Evolutionary conservation across 108 stramenopile genomes (phyloP), one percentile per base, ranked within the genome.

Genomic region (Cyclotella baltica): DNA sequence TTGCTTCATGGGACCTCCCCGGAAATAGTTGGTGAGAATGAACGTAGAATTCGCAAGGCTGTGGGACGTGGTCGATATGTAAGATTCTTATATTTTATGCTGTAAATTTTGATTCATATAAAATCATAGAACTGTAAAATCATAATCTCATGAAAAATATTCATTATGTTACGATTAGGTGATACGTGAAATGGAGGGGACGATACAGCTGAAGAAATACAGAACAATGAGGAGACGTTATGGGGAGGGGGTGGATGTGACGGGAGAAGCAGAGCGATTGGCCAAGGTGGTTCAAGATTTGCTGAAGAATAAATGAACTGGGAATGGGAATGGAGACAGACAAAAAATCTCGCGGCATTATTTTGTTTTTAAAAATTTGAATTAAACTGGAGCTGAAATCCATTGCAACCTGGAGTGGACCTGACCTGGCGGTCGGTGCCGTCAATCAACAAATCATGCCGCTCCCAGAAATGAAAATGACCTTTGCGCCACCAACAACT

Each of bases 61-160:
- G 96, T 97, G 4, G 90, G 86, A 2, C 84, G 80, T 48, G 98
- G 98, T 3, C 55, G 96, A 72, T 92, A 89, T 73, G 88, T 88
- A 85, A 88, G 77, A 22, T 10, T 33, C 2, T 35, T 25, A 34
- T 55, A 13, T 43, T 11, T 13, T 43, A 11, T 43, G 40, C 13
- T 43, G 40, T 13, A 43, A 43, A 43, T 43, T 43, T 43, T 43
- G 40, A 43, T 43, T 43, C 13, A 43, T 43, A 13, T 43, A 43
- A 11, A 8, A 8, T 43, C 10, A 43, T n/a, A n/a, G n/a, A n/a
- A n/a, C n/a, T n/a, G n/a, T n/a, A n/a, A n/a, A n/a, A n/a, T n/a
- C n/a, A n/a, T n/a, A n/a, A n/a, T n/a, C n/a, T n/a, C n/a, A n/a
- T n/a, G n/a, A 43, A 11, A 11, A 8, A 43, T 43, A 43, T 43